A percentile compares a stretch with the other conserved stretches of the same genome.
Conservation (phyloP, 148 eudicot genomes). For the Amaranthus palmeri region DNA sequence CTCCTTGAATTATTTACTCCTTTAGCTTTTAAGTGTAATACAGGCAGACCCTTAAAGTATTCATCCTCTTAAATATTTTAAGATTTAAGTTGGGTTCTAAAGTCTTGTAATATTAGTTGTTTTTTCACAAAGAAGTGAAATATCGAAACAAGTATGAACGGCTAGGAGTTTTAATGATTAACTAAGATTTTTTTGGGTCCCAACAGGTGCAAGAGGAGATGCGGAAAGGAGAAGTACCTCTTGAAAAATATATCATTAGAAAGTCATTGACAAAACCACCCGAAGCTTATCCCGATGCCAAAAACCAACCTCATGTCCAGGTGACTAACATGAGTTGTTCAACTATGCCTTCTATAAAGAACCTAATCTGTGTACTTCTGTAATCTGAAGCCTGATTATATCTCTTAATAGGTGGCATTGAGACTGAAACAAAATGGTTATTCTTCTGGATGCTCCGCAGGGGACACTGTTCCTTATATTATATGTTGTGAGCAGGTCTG, state of each 20-base stretch:
- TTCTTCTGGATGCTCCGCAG: slow-evolving; percentile 81
- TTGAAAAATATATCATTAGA: slow-evolving; percentile 87
- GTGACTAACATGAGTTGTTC: slow-evolving; percentile 40
- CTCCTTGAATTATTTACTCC: no score
- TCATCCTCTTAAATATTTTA: no score
- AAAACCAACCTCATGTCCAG: slow-evolving; percentile 96
- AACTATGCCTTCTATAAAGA: neutral
- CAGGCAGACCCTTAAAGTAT: no score
- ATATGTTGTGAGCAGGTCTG: slow-evolving; percentile 93
- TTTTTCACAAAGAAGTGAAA: neutral
- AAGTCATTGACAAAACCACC: slow-evolving; percentile 87
- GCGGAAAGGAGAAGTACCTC: slow-evolving; percentile 81
- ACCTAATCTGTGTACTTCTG: neutral
- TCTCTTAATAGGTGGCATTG: slow-evolving; percentile 66
- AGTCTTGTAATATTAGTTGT: neutral
- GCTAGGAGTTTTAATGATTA: slow-evolving; percentile 14
- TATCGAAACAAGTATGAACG: neutral
- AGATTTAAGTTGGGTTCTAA: neutral
- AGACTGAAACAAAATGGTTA: slow-evolving; percentile 76
- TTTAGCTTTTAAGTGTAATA: no score
- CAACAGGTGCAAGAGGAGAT: slow-evolving; percentile 83
- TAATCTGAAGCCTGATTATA: neutral
- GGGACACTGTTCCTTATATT: slow-evolving; percentile 97
- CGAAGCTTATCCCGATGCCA: slow-evolving; percentile 96
- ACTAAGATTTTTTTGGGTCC: slow-evolving; percentile 5